Evolutionary conservation across 2,329 filamentous ascomycete species (phyloP).

Genomic region (Curvularia sp.): DNA sequence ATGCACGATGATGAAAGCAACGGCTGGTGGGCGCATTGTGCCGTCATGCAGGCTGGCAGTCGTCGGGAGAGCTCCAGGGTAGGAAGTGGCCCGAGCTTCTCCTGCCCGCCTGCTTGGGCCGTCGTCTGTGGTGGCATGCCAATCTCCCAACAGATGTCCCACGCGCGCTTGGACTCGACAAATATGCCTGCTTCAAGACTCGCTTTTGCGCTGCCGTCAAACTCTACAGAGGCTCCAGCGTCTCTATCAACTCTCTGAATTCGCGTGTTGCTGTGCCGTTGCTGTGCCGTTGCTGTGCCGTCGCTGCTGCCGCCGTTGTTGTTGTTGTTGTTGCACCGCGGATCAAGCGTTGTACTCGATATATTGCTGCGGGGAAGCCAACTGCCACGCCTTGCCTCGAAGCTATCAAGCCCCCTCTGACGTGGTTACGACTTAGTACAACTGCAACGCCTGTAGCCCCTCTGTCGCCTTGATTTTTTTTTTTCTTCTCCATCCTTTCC

Average conservation of each 20-base stretch:
- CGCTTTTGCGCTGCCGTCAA: neutral
- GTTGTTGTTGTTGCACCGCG: constrained; percentile 25
- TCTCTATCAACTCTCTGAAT: neutral
- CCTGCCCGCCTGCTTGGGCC: constrained; percentile 11
- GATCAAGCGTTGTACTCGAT: constrained; percentile 35
- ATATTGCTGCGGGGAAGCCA: constrained; percentile 39
- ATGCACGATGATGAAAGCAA: constrained; percentile 17
- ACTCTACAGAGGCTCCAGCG: neutral
- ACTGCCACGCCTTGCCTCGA: constrained; percentile 24
- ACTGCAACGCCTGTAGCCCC: neutral
- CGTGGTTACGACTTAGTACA: neutral
- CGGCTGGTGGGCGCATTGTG: constrained; percentile 12
- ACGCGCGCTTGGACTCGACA: constrained; percentile 11
- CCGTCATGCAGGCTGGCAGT: constrained; percentile 11
- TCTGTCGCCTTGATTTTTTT: constrained; percentile 4
- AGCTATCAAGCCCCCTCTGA: constrained; percentile 12
- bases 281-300: constrained; percentile 23
- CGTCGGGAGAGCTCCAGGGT: constrained; percentile 11
- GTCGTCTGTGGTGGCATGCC: constrained; percentile 19
- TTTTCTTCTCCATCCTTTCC: constrained; percentile 3
- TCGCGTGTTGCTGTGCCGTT: constrained; percentile 19
- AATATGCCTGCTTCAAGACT: neutral
- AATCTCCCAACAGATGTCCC: constrained; percentile 28
- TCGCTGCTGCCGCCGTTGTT: neutral
- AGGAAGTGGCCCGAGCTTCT: constrained; percentile 23